Evolutionary conservation across 495 filamentous ascomycete species (phyloP).

Genomic region (Aspergillus campestris): DNA sequence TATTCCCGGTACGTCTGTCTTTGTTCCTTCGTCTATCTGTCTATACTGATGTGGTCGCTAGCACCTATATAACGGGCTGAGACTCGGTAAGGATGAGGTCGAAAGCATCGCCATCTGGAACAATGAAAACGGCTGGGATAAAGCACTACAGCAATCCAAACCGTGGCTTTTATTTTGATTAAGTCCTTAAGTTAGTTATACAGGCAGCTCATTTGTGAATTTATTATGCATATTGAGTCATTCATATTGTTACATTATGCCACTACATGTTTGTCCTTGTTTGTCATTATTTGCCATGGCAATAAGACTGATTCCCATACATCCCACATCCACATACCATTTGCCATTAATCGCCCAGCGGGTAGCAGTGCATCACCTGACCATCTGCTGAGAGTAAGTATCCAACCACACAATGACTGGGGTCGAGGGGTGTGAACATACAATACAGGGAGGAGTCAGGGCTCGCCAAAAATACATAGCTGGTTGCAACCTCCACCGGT

Average conservation of each 20-base stretch:
- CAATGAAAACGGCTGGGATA: slow-evolving; percentile 40
- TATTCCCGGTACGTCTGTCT: slow-evolving; percentile 33
- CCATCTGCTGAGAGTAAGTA: slow-evolving; percentile 25
- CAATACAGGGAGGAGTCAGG: slow-evolving; percentile 46
- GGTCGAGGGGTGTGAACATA: slow-evolving; percentile 11
- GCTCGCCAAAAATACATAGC: slow-evolving; percentile 53
- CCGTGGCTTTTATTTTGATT: slow-evolving; percentile 33
- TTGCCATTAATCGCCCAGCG: slow-evolving; percentile 26
- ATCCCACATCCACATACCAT: too few species aligned
- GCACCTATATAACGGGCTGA: slow-evolving; percentile 41
- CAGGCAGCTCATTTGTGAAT: slow-evolving; percentile 1
- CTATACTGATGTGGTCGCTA: slow-evolving; percentile 8
- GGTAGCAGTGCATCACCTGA: slow-evolving; percentile 45
- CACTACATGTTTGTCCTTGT: too few species aligned
- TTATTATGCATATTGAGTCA: slow-evolving; percentile 1
- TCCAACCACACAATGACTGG: not conserved
- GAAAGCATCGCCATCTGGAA: slow-evolving; percentile 37
- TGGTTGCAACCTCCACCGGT: slow-evolving; percentile 55
- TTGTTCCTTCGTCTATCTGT: not conserved
- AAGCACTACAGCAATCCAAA: slow-evolving; percentile 27
- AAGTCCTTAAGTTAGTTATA: not conserved
- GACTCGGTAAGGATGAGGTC: slow-evolving; percentile 34
- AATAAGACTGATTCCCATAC: not conserved
- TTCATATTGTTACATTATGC: not conserved
- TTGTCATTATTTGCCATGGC: too few species aligned